Percentiles rank a stretch among this genome's conserved stretches.
phyloP scores from a whole-genome alignment of 2,329 filamentous ascomycete species.

The Aspergillus ochraceoroseus region DNA sequence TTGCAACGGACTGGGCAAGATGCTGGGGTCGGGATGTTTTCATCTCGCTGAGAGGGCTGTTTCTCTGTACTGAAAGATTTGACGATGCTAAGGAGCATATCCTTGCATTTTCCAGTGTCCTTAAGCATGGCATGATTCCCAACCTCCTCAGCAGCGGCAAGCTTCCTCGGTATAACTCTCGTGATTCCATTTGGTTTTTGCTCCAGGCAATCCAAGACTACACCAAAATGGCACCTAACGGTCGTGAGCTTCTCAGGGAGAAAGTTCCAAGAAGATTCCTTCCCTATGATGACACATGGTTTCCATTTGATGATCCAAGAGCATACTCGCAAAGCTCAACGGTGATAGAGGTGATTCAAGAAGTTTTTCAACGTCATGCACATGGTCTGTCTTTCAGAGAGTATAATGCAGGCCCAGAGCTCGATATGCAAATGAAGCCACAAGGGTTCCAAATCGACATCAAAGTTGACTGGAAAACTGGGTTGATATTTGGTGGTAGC shows the following conservation, averaged over 20 bases:
- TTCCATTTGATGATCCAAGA: constrained; percentile 70
- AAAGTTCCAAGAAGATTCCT: constrained; percentile 79
- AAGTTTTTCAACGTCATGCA: constrained; percentile 87
- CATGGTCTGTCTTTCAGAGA: constrained; percentile 87
- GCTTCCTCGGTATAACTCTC: constrained; percentile 85
- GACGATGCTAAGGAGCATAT: constrained; percentile 91
- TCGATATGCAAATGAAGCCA: constrained; percentile 89
- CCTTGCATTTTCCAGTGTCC: constrained; percentile 84
- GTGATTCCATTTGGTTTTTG: constrained; percentile 98
- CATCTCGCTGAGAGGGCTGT: constrained; percentile 88
- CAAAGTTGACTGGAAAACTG: constrained; percentile 83
- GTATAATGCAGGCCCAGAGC: constrained; percentile 80
- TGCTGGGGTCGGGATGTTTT: constrained; percentile 98
- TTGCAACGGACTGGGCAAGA: constrained; percentile 86
- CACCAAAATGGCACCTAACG: constrained; percentile 71
- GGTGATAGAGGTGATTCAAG: constrained; percentile 84
- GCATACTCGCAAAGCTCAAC: constrained; percentile 83
- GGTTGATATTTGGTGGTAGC: constrained; percentile 89
- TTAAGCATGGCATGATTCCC: constrained; percentile 98
- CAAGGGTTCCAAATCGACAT: constrained; percentile 91
- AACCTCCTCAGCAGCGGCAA: constrained; percentile 85
- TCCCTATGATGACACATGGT: constrained; percentile 95
- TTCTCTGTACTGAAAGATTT: constrained; percentile 82
- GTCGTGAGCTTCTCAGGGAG: constrained; percentile 66
- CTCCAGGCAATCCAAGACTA: constrained; percentile 95